These are phyloP conservation scores for Rugiboletus extremiorientalis DNA, from an alignment of 1,284 basidiomycete genomes.

Conservation along the genomic window DNA sequence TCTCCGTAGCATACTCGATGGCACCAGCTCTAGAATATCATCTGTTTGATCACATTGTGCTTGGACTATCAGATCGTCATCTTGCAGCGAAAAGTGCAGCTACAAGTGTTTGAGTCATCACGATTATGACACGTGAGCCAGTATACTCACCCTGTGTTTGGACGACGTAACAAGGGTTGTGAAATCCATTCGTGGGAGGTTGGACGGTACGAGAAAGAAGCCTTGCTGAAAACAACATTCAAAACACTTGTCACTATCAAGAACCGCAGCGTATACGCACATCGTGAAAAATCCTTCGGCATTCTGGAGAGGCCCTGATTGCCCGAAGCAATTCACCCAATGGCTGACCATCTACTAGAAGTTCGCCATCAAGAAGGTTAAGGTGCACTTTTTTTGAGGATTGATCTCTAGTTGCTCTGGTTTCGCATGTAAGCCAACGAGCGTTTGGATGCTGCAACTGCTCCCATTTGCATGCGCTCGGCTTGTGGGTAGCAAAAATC, in stretches of 20 bases:
- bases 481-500: conserved; percentile 29
- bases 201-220: conserved; percentile 36
- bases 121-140: fast-evolving
- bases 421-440: conserved; percentile 1
- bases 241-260: neutral
- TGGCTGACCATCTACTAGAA: conserved; percentile 33
- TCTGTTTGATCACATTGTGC: conserved; percentile 9
- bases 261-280: conserved; percentile 13
- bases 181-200: conserved; percentile 38
- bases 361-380: neutral
- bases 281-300: conserved; percentile 28
- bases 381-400: neutral
- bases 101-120: neutral
- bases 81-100: conserved; percentile 34
- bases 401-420: fast-evolving
- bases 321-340: conserved; percentile 37
- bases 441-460: neutral
- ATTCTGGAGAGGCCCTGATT: conserved; percentile 33
- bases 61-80: conserved; percentile 29
- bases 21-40: conserved; percentile 37
- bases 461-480: neutral
- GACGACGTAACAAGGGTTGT: conserved; percentile 23
- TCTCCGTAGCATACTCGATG: conserved; percentile 27
- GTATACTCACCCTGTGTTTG: conserved; percentile 16
- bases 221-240: conserved; percentile 26